phyloP scores from a whole-genome alignment of 106 monocot species.

The Chionographis japonica region DNA sequence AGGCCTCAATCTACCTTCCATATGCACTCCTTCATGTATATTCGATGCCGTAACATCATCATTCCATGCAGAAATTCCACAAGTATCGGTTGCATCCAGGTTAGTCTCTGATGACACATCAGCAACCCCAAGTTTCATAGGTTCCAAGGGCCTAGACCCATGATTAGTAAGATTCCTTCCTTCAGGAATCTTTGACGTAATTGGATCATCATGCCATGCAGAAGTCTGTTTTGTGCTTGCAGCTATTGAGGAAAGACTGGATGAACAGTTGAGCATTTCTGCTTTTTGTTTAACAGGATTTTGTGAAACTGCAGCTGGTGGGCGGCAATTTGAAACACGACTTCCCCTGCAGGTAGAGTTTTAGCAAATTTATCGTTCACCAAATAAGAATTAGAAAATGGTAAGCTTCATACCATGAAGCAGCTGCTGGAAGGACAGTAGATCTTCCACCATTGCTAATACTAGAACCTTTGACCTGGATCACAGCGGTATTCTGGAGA shows the following conservation, averaged over 20 bases:
- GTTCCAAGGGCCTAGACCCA: background rate
- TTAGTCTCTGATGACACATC: background rate
- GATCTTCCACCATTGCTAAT: slow-evolving; percentile 16
- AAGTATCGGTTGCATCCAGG: slow-evolving; percentile 10
- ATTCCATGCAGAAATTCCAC: slow-evolving; percentile 36
- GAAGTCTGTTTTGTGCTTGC: slow-evolving; percentile 9
- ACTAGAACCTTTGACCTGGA: slow-evolving; percentile 29
- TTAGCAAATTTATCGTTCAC: slow-evolving; percentile 5
- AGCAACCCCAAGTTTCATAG: background rate
- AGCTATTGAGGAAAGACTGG: slow-evolving; percentile 18
- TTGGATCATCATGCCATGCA: no score
- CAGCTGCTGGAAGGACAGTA: slow-evolving; percentile 50
- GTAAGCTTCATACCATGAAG: slow-evolving; percentile 43
- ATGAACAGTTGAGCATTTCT: slow-evolving; percentile 11
- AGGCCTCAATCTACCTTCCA: background rate
- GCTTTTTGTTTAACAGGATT: slow-evolving; percentile 22
- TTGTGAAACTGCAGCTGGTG: slow-evolving; percentile 18
- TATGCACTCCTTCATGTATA: slow-evolving; percentile 1
- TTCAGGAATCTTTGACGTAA: background rate
- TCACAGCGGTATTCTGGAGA: slow-evolving; percentile 11
- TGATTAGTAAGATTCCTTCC: background rate
- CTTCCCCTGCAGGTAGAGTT: slow-evolving; percentile 31
- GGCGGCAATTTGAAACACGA: slow-evolving; percentile 26
- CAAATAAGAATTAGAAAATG: background rate
- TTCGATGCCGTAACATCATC: slow-evolving; percentile 1